phyloP scores from a whole-genome alignment of 495 filamentous ascomycete species.

The Penicillium paradoxum region DNA sequence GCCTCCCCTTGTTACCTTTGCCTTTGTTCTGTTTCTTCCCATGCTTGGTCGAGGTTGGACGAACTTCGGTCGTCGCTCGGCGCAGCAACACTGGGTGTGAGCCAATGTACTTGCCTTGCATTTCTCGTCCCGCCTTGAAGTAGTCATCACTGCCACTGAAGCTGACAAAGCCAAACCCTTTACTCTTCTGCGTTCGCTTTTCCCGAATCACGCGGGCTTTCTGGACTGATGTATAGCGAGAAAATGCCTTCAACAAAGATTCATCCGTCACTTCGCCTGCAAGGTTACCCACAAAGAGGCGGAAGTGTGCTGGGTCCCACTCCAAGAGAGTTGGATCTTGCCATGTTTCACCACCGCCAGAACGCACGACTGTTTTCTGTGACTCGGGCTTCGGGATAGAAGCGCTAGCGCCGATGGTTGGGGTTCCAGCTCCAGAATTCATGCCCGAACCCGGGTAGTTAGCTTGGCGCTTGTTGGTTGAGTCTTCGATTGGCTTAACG shows the following conservation, averaged over 20 bases:
- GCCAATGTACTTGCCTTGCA: slow-evolving; percentile 99
- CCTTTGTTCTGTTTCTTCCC: slow-evolving; percentile 42
- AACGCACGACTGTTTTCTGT: slow-evolving; percentile 71
- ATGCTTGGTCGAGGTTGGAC: slow-evolving; percentile 51
- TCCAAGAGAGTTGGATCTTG: slow-evolving; percentile 79
- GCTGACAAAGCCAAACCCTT: slow-evolving; percentile 93
- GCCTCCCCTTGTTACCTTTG: slow-evolving; percentile 25
- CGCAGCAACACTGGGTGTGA: slow-evolving; percentile 85
- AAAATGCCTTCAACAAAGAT: slow-evolving; percentile 86
- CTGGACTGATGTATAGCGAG: slow-evolving; percentile 78
- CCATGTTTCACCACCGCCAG: slow-evolving; percentile 89
- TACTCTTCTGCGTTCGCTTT: slow-evolving; percentile 91
- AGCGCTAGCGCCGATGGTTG: slow-evolving; percentile 33
- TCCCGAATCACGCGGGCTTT: slow-evolving; percentile 95
- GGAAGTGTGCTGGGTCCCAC: slow-evolving; percentile 94
- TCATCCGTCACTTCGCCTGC: slow-evolving; percentile 99
- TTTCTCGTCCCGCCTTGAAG: slow-evolving; percentile 90
- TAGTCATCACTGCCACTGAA: slow-evolving; percentile 95
- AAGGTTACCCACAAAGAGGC: slow-evolving; percentile 92
- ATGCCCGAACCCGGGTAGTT: slow-evolving; percentile 32
- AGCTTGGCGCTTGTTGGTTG: slow-evolving; percentile 19
- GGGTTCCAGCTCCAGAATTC: slow-evolving; percentile 39
- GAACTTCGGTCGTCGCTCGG: slow-evolving; percentile 87
- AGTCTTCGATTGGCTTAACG: slow-evolving; percentile 39
- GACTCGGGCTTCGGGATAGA: slow-evolving; percentile 40